A percentile compares a stretch with the other conserved stretches of the same genome.
Evolutionary conservation across 2,329 filamentous ascomycete species (phyloP).

Genomic region (Xylaria arbuscula): DNA sequence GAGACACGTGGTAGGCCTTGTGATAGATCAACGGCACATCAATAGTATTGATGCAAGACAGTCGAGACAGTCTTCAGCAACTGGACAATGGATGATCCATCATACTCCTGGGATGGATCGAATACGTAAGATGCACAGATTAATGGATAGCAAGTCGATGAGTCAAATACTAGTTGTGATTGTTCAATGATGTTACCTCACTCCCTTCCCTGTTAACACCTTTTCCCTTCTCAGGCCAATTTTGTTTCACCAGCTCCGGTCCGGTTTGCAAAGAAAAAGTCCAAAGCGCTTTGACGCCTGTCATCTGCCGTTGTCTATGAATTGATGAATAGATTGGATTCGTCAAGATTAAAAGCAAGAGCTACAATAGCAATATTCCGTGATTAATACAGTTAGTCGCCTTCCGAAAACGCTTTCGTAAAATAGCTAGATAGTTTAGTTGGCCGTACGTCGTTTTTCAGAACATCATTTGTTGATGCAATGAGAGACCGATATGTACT

Average conservation of each 20-base stretch:
- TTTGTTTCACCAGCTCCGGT: conserved; percentile 25
- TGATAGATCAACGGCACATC: conserved; percentile 27
- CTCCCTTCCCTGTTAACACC: background rate
- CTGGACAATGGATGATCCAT: conserved; percentile 27
- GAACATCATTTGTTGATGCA: background rate
- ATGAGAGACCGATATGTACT: conserved; percentile 5
- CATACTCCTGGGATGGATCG: background rate
- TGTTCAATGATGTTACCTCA: background rate
- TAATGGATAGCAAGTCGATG: conserved; percentile 14
- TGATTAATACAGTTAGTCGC: conserved; percentile 28
- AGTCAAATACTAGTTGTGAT: conserved; percentile 1
- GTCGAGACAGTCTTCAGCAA: conserved; percentile 1
- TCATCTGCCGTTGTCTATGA: conserved; percentile 28
- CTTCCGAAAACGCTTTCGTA: conserved; percentile 17
- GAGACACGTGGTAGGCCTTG: background rate
- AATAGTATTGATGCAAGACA: background rate
- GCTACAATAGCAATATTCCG: conserved; percentile 8
- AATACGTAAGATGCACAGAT: background rate
- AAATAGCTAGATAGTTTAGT: conserved; percentile 6
- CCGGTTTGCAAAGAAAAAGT: conserved; percentile 16
- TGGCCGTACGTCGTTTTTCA: conserved; percentile 1
- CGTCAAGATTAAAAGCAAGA: conserved; percentile 9
- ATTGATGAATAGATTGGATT: conserved; percentile 6
- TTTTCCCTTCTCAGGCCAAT: conserved; percentile 1
- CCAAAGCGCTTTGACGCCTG: background rate